phyloP scores from a whole-genome alignment of 129 eudicot species.

The Logfia minima region DNA sequence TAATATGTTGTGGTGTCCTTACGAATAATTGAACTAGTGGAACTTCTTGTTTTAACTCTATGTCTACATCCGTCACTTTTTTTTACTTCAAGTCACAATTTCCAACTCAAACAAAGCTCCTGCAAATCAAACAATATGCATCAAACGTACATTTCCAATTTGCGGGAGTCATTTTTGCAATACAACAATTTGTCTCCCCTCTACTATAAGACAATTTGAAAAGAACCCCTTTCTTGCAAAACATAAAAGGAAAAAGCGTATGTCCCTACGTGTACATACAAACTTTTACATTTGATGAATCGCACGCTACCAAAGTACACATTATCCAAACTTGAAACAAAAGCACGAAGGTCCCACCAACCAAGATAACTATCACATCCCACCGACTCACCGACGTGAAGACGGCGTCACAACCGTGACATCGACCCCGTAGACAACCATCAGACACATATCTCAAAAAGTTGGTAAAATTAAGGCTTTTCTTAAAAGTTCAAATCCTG shows the following conservation, averaged over 20 bases:
- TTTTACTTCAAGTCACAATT: neutral
- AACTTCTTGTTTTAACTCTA: no score
- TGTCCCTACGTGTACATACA: neutral
- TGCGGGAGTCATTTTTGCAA: no score
- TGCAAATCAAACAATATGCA: no score
- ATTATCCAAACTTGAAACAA: conserved; percentile 26
- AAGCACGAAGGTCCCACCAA: conserved; percentile 21
- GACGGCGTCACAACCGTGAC: conserved; percentile 22
- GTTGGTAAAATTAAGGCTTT: neutral
- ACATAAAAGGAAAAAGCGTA: no score
- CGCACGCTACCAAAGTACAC: conserved; percentile 14
- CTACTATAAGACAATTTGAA: no score
- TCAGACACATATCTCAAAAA: conserved; percentile 12
- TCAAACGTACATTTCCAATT: no score
- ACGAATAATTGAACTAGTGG: no score
- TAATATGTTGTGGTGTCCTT: no score
- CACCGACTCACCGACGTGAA: conserved; percentile 5
- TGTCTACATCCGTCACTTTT: no score
- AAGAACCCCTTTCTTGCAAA: no score
- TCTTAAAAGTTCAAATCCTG: no score
- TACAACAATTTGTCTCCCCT: no score
- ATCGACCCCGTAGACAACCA: conserved; percentile 9
- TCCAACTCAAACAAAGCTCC: neutral
- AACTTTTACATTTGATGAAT: neutral
- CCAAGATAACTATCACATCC: conserved; percentile 34